Evolutionary conservation across 441 rosid species (phyloP).

Genomic region (Eutrema salsugineum): DNA sequence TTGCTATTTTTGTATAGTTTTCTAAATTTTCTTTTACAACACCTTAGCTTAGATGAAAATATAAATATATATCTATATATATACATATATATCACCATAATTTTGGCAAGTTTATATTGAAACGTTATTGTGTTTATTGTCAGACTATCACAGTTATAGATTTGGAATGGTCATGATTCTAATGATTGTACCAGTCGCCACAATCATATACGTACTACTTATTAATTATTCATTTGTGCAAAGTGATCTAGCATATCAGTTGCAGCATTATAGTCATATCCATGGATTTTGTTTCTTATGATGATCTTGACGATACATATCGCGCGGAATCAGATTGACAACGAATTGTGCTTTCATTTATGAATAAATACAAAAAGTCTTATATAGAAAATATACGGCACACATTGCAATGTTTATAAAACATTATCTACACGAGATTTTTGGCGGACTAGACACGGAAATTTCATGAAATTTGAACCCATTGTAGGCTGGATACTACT

Average conservation of each 20-base stretch:
- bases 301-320: neutral
- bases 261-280: neutral
- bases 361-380: neutral
- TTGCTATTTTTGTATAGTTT: neutral
- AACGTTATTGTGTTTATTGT: neutral
- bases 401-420: conserved; percentile 15
- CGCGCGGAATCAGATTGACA: neutral
- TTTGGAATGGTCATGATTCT: neutral
- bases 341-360: neutral
- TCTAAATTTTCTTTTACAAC: neutral
- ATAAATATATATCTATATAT: neutral
- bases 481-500: conserved; percentile 12
- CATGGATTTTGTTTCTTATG: neutral
- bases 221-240: neutral
- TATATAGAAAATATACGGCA: neutral
- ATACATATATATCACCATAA: no score
- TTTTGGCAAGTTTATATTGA: neutral
- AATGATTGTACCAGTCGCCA: neutral
- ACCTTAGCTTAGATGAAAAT: neutral
- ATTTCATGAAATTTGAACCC: conserved; percentile 6
- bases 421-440: neutral
- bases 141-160: neutral
- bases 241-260: neutral
- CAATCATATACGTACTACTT: neutral
- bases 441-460: neutral